Conservation (phyloP, 495 filamentous ascomycete genomes). For the Daldinia concentrica region DNA sequence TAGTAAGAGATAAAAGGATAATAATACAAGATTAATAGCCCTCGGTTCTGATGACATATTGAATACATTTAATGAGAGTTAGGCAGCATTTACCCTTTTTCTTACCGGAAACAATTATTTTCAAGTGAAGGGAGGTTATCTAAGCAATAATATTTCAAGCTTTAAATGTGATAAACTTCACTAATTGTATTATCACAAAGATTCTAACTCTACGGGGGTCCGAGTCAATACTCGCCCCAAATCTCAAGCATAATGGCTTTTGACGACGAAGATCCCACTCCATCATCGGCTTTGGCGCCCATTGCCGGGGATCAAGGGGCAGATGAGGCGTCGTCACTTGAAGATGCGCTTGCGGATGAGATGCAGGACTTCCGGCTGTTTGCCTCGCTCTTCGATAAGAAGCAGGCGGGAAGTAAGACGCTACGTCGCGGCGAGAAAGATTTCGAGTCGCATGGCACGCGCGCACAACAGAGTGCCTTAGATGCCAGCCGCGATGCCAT, state of each 20-base stretch:
- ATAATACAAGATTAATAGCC: neutral
- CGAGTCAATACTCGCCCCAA: constrained; percentile 1
- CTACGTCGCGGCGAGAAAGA: constrained; percentile 83
- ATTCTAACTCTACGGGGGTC: neutral
- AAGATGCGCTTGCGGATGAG: constrained; percentile 73
- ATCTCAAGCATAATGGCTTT: constrained; percentile 46
- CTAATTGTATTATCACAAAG: neutral
- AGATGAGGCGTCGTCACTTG: constrained; percentile 45
- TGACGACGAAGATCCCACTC: constrained; percentile 57
- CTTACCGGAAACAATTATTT: neutral
- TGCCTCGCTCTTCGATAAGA: constrained; percentile 60
- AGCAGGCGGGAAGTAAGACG: constrained; percentile 53
- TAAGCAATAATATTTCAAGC: neutral
- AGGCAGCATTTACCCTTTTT: too few relatives aligned
- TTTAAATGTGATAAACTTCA: constrained; percentile 14
- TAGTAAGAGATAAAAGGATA: neutral
- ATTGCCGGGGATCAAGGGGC: constrained; percentile 14
- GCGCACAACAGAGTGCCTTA: constrained; percentile 77
- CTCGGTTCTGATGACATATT: too few relatives aligned
- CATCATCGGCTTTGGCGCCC: constrained; percentile 24
- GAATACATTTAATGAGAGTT: too few relatives aligned
- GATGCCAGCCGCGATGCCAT: constrained; percentile 86
- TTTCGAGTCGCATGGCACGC: constrained; percentile 91
- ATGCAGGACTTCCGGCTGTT: constrained; percentile 89
- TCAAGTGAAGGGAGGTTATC: neutral